Evolutionary conservation across 2,329 filamentous ascomycete genomes (phyloP), one percentile per base, ranked within the genome.

Genomic region (Thermothelomyces thermophilus): DNA sequence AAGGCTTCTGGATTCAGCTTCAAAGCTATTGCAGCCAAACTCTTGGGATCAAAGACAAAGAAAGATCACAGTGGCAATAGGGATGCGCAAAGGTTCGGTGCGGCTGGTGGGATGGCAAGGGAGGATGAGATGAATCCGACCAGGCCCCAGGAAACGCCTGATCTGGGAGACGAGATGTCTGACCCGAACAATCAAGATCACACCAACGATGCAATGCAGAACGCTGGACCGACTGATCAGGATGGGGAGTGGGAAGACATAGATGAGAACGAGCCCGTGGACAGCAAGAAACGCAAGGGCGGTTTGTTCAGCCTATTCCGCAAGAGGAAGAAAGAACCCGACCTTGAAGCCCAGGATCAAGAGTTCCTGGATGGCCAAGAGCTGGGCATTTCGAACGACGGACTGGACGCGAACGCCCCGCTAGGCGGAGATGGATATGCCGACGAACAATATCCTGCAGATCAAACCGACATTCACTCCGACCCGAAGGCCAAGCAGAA

Each of bases 1-100:
- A 46, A 45, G 16, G 30, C 41, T 2, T 48, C 46, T 2, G 45
- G 40, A 8, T 55, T 47, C 36, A 46, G 28, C 11, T 47, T 55
- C 22, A 43, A 39, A 33, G 19, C 19, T 2, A 13, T 50, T 4
- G 39, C 41, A 4, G 33, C 42, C 34, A 48, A 47, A 9, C 30
- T 53, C 4, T 50, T 52, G 33, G 36, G 53, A 8, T 11, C 19
- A 5, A 50, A 48, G 31, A 48, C 16, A 7, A 50, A 42, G 34
- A 6, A 41, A 1, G 42, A 14, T 9, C 1, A 24, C 16, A 20
- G 28, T 16, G 28, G 35, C 30, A 30, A 19, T 9, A 16, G 20
- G 5, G 13, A 39, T n/a, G 20, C 14, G 11, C 14, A 31, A 6
- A 19, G 43, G 13, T 7, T 7, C 26, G 16, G 11, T 2, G 33